phyloP scores from a whole-genome alignment of 352 stramenopile genomes.

The Globisporangium paddicum region DNA sequence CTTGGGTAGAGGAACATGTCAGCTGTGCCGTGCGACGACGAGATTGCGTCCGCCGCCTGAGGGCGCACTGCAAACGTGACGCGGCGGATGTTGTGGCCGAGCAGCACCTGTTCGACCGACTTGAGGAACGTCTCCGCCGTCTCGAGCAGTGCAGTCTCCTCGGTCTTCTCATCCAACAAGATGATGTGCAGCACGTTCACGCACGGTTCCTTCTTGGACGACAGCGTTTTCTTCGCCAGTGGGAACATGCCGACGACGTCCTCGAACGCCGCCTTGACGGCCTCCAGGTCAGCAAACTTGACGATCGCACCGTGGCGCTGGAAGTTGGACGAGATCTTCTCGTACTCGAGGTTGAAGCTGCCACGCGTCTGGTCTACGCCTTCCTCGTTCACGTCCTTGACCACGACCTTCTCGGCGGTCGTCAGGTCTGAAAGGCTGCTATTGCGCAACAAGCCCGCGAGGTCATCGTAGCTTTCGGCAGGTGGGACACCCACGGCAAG shows the following conservation, averaged over 20 bases:
- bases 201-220: constrained; percentile 51
- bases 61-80: constrained; percentile 86
- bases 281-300: constrained; percentile 81
- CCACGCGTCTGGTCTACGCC: constrained; percentile 23
- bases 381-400: constrained; percentile 12
- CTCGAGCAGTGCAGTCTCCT: constrained; percentile 53
- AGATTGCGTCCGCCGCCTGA: constrained; percentile 31
- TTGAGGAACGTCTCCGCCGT: constrained; percentile 62
- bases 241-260: constrained; percentile 73
- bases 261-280: constrained; percentile 64
- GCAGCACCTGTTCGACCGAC: constrained; percentile 46
- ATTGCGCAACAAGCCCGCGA: constrained; percentile 68
- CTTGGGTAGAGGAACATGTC: constrained; percentile 81
- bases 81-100: constrained; percentile 78
- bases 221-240: constrained; percentile 61
- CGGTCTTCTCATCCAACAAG: constrained; percentile 59
- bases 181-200: constrained; percentile 87
- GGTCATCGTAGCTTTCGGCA: constrained; percentile 81
- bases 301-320: constrained; percentile 83
- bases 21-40: constrained; percentile 25
- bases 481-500: constrained; percentile 67
- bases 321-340: constrained; percentile 69
- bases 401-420: constrained; percentile 17
- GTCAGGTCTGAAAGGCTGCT: constrained; percentile 37
- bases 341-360: constrained; percentile 53